Evolutionary conservation across 495 filamentous ascomycete genomes (phyloP), one percentile per base, ranked within the genome.

Genomic region (Penicillium mononematosum): DNA sequence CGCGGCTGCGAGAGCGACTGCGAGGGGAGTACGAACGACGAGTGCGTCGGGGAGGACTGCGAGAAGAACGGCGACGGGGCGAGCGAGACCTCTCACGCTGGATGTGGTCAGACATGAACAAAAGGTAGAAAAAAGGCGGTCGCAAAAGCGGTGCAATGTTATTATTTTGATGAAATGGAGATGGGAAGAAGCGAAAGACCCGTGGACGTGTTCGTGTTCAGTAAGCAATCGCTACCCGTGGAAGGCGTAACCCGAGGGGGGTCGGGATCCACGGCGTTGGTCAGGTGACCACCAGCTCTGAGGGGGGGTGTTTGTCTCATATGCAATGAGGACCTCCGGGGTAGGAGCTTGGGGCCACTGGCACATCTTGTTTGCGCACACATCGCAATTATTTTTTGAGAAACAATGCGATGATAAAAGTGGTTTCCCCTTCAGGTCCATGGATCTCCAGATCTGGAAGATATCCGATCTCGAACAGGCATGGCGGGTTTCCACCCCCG

Each of bases 21-120:
- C 91, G 91, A 56, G 92, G 90, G 41, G 91, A 94, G 75, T 95
- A 96, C 44, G 92, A 96, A 64, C 92, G 87, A 72, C 90, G 90
- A 68, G 73, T 78, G 58, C 85, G 85, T 70, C 86, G 84, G 60
- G 85, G 84, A 68, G 85, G 85, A 68, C 85, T 88, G 67, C 92
- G 88, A 70, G 86, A 68, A 61, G 65, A 88, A 68, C 91, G 91
- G 77, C 92, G 88, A 74, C 92, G 86, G 64, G 91, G 91, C 60
- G 90, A 94, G 73, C 92, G 90, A 76, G 91, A 94, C 76, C 94
- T 88, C 84, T 96, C 92, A 75, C 93, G 92, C 91, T 96, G 83
- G 55, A 67, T 52, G 62, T 66, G 69, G 70, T 78, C 69, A 78
- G 74, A 68, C 58, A 64, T 59, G 45, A 62, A 63, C 50, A 64